These are phyloP conservation scores for Aspergillus glaucus DNA, from an alignment of 2,329 filamentous ascomycete genomes.

Conservation along the genomic window DNA sequence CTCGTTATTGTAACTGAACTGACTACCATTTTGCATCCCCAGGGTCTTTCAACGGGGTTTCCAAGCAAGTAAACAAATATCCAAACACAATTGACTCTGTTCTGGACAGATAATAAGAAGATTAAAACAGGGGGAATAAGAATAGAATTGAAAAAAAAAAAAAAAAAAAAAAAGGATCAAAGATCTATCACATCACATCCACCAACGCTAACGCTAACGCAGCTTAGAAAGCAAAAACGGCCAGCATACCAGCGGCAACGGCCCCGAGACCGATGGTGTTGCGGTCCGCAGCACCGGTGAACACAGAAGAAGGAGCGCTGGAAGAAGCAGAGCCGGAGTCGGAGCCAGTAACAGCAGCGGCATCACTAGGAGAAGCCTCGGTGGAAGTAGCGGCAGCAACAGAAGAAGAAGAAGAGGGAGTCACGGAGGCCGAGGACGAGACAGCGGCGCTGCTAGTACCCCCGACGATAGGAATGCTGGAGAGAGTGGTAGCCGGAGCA, in stretches of 20 bases:
- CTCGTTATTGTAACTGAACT: no score
- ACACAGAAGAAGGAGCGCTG: conserved; percentile 10
- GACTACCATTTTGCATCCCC: no score
- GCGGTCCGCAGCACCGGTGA: conserved; percentile 29
- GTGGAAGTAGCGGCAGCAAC: conserved; percentile 3
- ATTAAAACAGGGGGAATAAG: no score
- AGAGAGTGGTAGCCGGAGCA: conserved; percentile 6
- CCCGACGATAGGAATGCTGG: conserved; percentile 9
- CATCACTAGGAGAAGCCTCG: conserved; percentile 1
- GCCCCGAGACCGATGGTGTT: conserved; percentile 30
- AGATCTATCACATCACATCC: neutral
- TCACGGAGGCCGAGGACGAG: conserved; percentile 4
- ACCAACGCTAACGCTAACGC: no score
- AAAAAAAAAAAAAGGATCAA: no score
- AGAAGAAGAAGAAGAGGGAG: neutral
- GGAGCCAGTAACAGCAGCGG: conserved; percentile 1
- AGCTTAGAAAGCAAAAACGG: conserved; percentile 30
- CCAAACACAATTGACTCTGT: no score
- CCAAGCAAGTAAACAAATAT: no score
- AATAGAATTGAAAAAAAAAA: no score
- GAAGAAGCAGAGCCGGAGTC: conserved; percentile 8
- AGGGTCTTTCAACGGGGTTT: no score
- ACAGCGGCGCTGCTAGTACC: conserved; percentile 7
- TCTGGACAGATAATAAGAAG: no score
- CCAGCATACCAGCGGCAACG: conserved; percentile 28